phyloP scores from a whole-genome alignment of 73 alveolate genomes.

The Uronychia setigera region DNA sequence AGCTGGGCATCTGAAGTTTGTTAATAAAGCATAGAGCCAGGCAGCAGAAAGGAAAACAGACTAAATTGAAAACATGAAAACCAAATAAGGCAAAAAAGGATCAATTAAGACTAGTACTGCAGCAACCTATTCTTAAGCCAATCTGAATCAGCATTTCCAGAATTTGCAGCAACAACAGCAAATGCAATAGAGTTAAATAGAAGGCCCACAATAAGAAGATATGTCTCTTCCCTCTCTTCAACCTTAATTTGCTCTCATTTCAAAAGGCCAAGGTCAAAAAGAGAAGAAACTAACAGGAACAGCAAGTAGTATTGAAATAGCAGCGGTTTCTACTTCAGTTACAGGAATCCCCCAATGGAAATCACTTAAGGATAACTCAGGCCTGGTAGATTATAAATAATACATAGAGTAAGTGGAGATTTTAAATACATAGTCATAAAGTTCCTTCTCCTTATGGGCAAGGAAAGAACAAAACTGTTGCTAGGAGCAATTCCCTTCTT shows the following conservation, averaged over 20 bases:
- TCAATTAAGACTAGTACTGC: not conserved
- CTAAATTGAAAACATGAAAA: not conserved
- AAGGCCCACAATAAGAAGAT: not conserved
- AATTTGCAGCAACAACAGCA: not conserved
- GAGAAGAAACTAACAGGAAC: not conserved
- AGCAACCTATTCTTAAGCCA: no score
- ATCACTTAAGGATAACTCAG: not conserved
- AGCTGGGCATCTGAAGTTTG: not conserved
- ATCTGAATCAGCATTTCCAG: no score
- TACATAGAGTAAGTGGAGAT: not conserved
- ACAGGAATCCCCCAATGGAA: not conserved
- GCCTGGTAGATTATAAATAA: not conserved
- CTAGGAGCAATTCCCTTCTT: not conserved
- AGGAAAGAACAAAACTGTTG: not conserved
- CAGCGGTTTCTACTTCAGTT: not conserved
- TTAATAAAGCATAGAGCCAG: not conserved
- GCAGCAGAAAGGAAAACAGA: not conserved
- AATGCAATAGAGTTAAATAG: not conserved
- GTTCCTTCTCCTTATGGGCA: not conserved
- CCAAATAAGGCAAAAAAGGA: not conserved
- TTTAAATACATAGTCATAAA: not conserved
- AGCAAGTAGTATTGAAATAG: not conserved
- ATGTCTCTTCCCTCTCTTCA: not conserved
- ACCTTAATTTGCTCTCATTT: not conserved
- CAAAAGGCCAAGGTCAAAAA: not conserved